Percentiles rank a stretch among this genome's conserved stretches.
These are phyloP conservation scores for Diaporthe sp. DNA, from an alignment of 2,329 filamentous ascomycete genomes.

Conservation along the genomic window DNA sequence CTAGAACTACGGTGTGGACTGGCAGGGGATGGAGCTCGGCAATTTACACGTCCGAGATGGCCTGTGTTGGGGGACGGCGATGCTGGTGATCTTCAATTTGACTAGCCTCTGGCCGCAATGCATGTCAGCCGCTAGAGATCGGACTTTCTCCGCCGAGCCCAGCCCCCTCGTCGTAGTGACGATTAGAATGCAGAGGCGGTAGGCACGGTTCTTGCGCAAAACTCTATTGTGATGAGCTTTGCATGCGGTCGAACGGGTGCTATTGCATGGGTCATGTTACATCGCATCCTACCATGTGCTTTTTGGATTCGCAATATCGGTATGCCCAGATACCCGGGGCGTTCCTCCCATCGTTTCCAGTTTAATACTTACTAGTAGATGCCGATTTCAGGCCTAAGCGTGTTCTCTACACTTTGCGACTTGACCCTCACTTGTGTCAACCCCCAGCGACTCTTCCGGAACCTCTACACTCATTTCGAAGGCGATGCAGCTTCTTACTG, in stretches of 20 bases:
- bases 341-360: background rate
- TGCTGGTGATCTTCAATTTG: background rate
- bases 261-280: constrained; percentile 2
- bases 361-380: background rate
- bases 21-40: background rate
- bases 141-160: background rate
- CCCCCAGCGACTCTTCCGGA: background rate
- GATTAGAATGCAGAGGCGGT: background rate
- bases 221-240: background rate
- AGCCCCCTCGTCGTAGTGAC: constrained; percentile 8
- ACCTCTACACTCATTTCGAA: background rate
- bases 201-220: background rate
- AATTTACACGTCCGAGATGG: constrained; percentile 1
- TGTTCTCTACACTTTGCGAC: background rate
- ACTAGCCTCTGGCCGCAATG: background rate
- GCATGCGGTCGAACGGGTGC: background rate
- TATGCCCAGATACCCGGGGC: background rate
- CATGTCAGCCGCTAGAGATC: constrained; percentile 5
- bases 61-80: background rate
- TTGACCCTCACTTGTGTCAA: background rate
- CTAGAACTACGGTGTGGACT: background rate
- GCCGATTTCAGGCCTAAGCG: background rate
- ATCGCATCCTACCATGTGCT: background rate
- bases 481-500: background rate
- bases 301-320: background rate